Evolutionary conservation across 2,329 filamentous ascomycete species (phyloP), one percentile per base, ranked within the genome.

Genomic region (Bimuria novae-zelandiae): DNA sequence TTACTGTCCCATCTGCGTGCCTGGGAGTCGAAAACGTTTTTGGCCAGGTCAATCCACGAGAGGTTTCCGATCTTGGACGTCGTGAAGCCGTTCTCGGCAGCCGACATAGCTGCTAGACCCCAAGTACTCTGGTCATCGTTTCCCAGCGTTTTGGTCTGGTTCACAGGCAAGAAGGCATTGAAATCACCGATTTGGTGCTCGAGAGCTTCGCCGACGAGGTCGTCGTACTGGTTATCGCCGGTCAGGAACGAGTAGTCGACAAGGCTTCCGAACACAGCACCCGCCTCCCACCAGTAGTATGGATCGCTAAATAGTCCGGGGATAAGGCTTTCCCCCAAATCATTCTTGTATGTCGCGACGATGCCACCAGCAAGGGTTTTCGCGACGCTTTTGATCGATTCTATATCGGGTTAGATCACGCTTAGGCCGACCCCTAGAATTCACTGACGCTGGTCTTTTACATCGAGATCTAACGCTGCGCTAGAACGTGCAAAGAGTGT

Each of bases 101-200:
- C 88, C 1, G 84, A 77, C 64, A 90, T 78, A 44, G 85, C 82
- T 10, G 84, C 79, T 23, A 89, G 85, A 5, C 79, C 85, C 88
- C 88, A 90, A 62, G 86, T 87, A 41, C 83, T 84, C 64, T 89
- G 85, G 65, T 89, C 87, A 57, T 89, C 87, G 61, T 90, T 90
- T 33, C 85, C 86, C 62, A 88, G 47, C 11, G 7, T 42, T 21
- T 54, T 60, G 17, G 69, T 68, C 50, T 73, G 69, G 39, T 72
- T 72, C n/a, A 22, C 5, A 11, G 75, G 72, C 68, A 78, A 73
- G 60, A 70, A 78, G 52, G 75, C 68, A 44, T 72, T 63, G 17
- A 67, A 56, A 1, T 73, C 67, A n/a, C 74, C 40, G 60, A 60
- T 54, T 67, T 75, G 44, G 59, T 62, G 32, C 63, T 73, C 51